These are phyloP conservation scores for Laetiporus sulphureus DNA, from an alignment of 1,284 basidiomycete genomes.

Conservation along the genomic window DNA sequence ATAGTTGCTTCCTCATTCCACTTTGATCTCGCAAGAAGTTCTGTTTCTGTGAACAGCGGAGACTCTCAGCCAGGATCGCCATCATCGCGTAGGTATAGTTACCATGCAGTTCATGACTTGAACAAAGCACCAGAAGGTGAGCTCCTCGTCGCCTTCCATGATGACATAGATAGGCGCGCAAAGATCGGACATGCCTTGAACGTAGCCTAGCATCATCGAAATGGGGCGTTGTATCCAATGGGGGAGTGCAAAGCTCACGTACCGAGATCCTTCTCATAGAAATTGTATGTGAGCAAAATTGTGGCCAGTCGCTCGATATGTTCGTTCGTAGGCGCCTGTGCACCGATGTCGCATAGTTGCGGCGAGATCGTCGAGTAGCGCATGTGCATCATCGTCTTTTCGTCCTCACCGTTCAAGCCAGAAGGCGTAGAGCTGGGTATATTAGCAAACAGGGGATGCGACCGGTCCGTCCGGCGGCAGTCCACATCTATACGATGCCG, in stretches of 20 bases:
- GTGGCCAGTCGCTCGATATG: conserved; percentile 77
- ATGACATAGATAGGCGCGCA: conserved; percentile 92
- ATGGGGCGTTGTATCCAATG: not conserved
- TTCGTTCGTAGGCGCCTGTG: conserved; percentile 80
- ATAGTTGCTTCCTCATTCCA: conserved; percentile 93
- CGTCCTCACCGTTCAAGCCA: conserved; percentile 28
- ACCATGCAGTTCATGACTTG: conserved; percentile 95
- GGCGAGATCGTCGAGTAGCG: conserved; percentile 68
- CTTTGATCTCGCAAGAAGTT: conserved; percentile 97
- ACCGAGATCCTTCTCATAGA: conserved; percentile 87
- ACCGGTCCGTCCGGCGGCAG: conserved; percentile 94
- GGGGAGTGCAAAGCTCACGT: conserved; percentile 29
- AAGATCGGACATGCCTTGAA: conserved; percentile 97
- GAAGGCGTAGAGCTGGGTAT: conserved; percentile 16
- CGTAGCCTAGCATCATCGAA: conserved; percentile 55
- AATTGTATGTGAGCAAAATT: conserved; percentile 90
- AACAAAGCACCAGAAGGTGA: conserved; percentile 95
- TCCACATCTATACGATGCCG: conserved; percentile 92
- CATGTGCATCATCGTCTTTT: conserved; percentile 46
- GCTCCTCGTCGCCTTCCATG: conserved; percentile 81
- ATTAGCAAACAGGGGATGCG: conserved; percentile 78
- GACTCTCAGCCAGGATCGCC: not conserved
- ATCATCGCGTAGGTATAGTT: conserved; percentile 17
- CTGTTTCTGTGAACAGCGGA: conserved; percentile 53
- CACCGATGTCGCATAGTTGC: conserved; percentile 63